Evolutionary conservation across 2,329 filamentous ascomycete species (phyloP).

Genomic region (Trichoderma citrinoviride): DNA sequence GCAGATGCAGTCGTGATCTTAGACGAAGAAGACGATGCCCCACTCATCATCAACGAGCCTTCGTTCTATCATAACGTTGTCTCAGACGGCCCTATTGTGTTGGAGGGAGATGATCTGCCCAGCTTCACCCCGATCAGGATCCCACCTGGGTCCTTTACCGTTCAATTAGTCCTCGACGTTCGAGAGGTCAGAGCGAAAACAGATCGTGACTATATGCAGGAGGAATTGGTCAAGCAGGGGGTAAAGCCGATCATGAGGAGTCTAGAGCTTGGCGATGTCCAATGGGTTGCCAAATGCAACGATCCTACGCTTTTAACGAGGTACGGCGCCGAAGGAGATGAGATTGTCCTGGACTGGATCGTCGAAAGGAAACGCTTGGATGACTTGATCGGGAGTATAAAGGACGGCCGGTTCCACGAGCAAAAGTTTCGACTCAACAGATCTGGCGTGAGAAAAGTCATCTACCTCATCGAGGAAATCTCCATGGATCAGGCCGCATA

Average conservation of each 20-base stretch:
- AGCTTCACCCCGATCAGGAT: slow-evolving; percentile 60
- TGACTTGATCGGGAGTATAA: slow-evolving; percentile 76
- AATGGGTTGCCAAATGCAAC: slow-evolving; percentile 75
- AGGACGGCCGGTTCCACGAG: slow-evolving; percentile 78
- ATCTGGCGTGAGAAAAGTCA: slow-evolving; percentile 71
- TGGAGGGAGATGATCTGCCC: slow-evolving; percentile 39
- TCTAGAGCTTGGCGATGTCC: slow-evolving; percentile 70
- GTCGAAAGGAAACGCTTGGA: slow-evolving; percentile 78
- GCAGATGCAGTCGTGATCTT: not conserved
- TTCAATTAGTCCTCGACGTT: slow-evolving; percentile 70
- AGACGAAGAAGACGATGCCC: not conserved
- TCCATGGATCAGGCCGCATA: slow-evolving; percentile 54
- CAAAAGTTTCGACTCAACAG: slow-evolving; percentile 77
- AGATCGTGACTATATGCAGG: slow-evolving; percentile 74
- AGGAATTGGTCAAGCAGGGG: slow-evolving; percentile 65
- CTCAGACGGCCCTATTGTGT: slow-evolving; percentile 37
- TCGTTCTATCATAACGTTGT: slow-evolving; percentile 40
- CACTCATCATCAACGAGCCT: not conserved
- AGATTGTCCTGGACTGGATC: slow-evolving; percentile 76
- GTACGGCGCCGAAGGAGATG: slow-evolving; percentile 61
- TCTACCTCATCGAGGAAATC: slow-evolving; percentile 77
- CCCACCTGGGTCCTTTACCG: slow-evolving; percentile 63
- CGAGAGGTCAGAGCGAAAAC: slow-evolving; percentile 71
- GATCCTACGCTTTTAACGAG: slow-evolving; percentile 55
- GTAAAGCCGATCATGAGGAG: slow-evolving; percentile 64